Evolutionary conservation across 2,329 filamentous ascomycete genomes (phyloP), one percentile per base, ranked within the genome.

Genomic region (Fusarium globosum): DNA sequence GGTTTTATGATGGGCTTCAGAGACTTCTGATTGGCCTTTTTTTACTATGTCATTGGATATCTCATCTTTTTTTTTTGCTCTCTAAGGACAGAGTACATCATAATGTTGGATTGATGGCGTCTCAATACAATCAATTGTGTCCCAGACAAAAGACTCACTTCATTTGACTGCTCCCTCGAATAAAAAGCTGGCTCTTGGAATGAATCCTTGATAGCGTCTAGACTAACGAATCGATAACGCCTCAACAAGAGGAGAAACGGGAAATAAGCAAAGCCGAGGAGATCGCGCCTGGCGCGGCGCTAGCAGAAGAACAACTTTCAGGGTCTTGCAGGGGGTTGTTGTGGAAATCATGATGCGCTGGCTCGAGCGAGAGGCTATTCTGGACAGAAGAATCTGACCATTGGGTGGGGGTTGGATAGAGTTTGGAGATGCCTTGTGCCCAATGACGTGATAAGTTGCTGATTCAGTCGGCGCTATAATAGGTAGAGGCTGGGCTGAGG

Each of bases 301-400:
- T 74, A 74, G 66, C 45, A 42, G 39, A 28, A 59, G 43, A 45
- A 26, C 56, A 59, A 51, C 35, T 61, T 65, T 72, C 71, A 74
- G 71, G 71, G 71, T 74, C 71, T 69, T 69, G 60, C 71, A 74
- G 70, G 70, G 69, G 45, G 57, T 48, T 49, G 21, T 56, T 41
- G 46, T 48, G 39, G 52, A 69, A 69, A 69, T 51, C 65, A 46
- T 55, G 60, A 43, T 58, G 56, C 23, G 49, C 45, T 71, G 55
- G 36, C 41, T 66, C 48, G 35, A 63, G 59, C 35, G 23, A 45
- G 30, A 61, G 30, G 39, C 30, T 45, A 23, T 53, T 49, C 28
- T 57, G 28, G 28, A 65, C 6, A 33, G 20, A 33, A 45, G 33
- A 63, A 43, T 16, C 59, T 49, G 51, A 65, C 41, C 35, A 63